These are phyloP conservation scores for Isabelozyma pseudorhagii DNA, from an alignment of 805 yeast species.

Conservation along the genomic window DNA sequence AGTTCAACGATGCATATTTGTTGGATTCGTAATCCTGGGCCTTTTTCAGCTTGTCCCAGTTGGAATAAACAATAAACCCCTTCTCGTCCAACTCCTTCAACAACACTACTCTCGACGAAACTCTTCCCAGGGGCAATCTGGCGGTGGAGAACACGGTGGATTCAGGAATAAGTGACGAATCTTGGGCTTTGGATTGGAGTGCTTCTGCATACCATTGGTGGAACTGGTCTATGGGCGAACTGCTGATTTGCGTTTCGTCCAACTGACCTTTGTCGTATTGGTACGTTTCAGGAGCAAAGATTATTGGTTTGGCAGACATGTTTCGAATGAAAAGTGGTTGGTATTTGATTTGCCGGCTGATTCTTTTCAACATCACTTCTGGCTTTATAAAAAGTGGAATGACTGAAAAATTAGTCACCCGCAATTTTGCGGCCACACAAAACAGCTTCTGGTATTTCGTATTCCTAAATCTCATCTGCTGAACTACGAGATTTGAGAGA, in stretches of 20 bases:
- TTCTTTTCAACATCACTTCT: background rate
- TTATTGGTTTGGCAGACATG: conserved; percentile 22
- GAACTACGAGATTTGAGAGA: too few species aligned
- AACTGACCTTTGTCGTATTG: conserved; percentile 75
- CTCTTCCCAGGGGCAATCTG: conserved; percentile 82
- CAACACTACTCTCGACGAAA: conserved; percentile 78
- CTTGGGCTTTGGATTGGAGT: conserved; percentile 41
- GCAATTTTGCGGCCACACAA: background rate
- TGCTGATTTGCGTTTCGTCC: conserved; percentile 47
- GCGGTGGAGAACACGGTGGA: conserved; percentile 87
- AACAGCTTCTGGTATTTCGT: too few species aligned
- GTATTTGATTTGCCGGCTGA: background rate
- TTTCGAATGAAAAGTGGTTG: background rate
- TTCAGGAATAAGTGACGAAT: conserved; percentile 60
- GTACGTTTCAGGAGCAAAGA: conserved; percentile 82
- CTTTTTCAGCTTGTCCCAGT: conserved; percentile 88
- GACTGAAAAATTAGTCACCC: background rate
- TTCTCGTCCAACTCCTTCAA: conserved; percentile 84
- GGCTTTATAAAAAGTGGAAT: background rate
- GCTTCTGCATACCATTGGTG: conserved; percentile 85
- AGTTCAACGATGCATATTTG: conserved; percentile 77
- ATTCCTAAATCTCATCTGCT: too few species aligned
- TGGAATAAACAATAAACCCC: conserved; percentile 87
- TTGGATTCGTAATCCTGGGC: conserved; percentile 67
- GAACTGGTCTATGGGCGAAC: conserved; percentile 75